phyloP scores from a whole-genome alignment of 345 rosid genomes.

The Aurinia saxatilis region DNA sequence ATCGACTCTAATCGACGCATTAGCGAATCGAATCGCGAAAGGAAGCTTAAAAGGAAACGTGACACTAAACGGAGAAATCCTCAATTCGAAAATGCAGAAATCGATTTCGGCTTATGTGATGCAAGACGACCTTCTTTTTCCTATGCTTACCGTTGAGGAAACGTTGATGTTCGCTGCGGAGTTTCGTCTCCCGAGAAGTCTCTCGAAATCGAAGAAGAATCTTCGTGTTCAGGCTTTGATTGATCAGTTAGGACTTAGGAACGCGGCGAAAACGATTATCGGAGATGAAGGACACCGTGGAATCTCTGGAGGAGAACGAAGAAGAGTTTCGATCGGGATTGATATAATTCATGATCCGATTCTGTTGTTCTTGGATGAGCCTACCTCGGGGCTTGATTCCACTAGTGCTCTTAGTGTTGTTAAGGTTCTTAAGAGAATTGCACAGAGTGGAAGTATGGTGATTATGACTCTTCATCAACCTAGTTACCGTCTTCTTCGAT shows the following conservation, averaged over 20 bases:
- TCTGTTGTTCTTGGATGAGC: slow-evolving; percentile 76
- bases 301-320: slow-evolving; percentile 79
- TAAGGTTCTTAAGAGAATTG: slow-evolving; percentile 74
- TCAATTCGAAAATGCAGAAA: slow-evolving; percentile 73
- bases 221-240: slow-evolving; percentile 67
- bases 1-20: slow-evolving; percentile 77
- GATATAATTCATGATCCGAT: slow-evolving; percentile 92
- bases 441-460: slow-evolving; percentile 84
- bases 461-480: slow-evolving; percentile 95
- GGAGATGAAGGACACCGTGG: slow-evolving; percentile 97
- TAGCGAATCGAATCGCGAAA: slow-evolving; percentile 72
- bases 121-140: slow-evolving; percentile 85
- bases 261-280: slow-evolving; percentile 71
- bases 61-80: slow-evolving; percentile 56
- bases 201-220: slow-evolving; percentile 67
- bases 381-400: slow-evolving; percentile 88
- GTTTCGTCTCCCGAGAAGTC: slow-evolving; percentile 69
- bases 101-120: slow-evolving; percentile 88
- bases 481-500: slow-evolving; percentile 55
- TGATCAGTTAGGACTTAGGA: slow-evolving; percentile 74
- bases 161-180: slow-evolving; percentile 87
- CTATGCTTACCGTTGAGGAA: slow-evolving; percentile 92
- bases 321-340: slow-evolving; percentile 82
- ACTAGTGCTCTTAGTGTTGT: slow-evolving; percentile 88
- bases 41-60: slow-evolving; percentile 67